Evolutionary conservation across 805 yeast genomes (phyloP), one percentile per base, ranked within the genome.

Genomic region (Wickerhamiella domercqiae): DNA sequence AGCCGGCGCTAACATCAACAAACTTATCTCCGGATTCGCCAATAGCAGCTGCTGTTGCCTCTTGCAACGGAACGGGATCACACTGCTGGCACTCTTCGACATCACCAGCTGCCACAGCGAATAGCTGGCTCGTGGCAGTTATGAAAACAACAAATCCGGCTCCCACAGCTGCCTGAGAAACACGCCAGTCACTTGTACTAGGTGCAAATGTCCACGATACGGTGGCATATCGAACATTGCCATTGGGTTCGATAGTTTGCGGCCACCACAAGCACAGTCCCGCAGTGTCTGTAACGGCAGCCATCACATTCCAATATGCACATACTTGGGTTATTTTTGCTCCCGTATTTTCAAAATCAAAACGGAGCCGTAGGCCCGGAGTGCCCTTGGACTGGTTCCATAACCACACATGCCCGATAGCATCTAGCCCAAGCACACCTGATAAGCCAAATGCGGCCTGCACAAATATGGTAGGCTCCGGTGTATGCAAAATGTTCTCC

Each of bases 81-180:
- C 13, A 34, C 32, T 13, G 15, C 28, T 4, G 16, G n/a, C 17
- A 34, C 5, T 18, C 37, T 3, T 16, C 5, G 11, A 19, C 19
- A 4, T 16, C 15, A 15, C 20, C 31, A 13, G 29, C 29, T 3
- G n/a, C n/a, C 16, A 14, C 5, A 4, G 24, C 9, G 21, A 15
- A 19, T 5, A 34, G 19, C 24, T 19, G 7, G 4, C 32, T 15
- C 5, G 21, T 22, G 15, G 22, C 16, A 4, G 37, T 22, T 4
- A 25, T 21, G 15, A 34, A 25, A 9, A 25, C 22, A 4, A 19
- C 24, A n/a, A 34, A 34, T 3, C 32, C 31, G 7, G 32, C 37
- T 3, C 37, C 37, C n/a, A 34, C 30, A 3, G 32, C 37, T 13
- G 25, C 24, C 25, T 34, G 32, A 9, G 32, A 18, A 19, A 34